These are phyloP conservation scores for Hermanozyma aechmeae DNA, from an alignment of 805 yeast genomes.

Conservation along the genomic window DNA sequence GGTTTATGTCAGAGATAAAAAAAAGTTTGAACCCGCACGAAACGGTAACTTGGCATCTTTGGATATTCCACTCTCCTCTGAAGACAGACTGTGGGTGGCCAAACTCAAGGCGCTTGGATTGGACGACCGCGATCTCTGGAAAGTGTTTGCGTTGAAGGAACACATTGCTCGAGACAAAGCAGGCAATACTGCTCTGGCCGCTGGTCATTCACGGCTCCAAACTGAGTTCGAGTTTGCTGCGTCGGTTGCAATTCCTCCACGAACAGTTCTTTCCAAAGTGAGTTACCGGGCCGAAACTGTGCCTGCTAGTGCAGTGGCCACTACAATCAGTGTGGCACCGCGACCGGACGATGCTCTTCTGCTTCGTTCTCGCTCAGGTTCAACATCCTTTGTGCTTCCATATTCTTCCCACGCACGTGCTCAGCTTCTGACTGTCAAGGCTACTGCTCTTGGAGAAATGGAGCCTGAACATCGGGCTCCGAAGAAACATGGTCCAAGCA, in stretches of 20 bases:
- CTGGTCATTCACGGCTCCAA: no score
- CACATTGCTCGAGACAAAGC: no score
- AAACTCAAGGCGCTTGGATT: slow-evolving; percentile 68
- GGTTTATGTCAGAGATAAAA: slow-evolving; percentile 13
- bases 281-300: slow-evolving; percentile 29
- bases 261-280: slow-evolving; percentile 29
- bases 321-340: slow-evolving; percentile 11
- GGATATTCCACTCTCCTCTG: slow-evolving; percentile 39
- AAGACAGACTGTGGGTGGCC: slow-evolving; percentile 66
- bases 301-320: slow-evolving; percentile 9
- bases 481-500: no score
- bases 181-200: no score
- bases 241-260: slow-evolving; percentile 15
- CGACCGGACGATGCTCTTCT: slow-evolving; percentile 6
- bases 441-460: slow-evolving; percentile 38
- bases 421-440: slow-evolving; percentile 30
- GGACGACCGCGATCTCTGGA: slow-evolving; percentile 71
- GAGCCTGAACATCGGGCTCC: no score
- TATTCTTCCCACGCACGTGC: slow-evolving; percentile 22
- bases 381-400: slow-evolving; percentile 20
- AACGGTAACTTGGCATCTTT: not conserved
- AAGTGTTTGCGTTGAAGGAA: slow-evolving; percentile 59
- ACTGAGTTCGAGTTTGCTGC: slow-evolving; percentile 10
- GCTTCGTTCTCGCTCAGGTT: slow-evolving; percentile 8
- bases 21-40: slow-evolving; percentile 1